These are phyloP conservation scores for Eragrostis tef DNA, from an alignment of 202 grass and related monocot species.

Conservation along the genomic window DNA sequence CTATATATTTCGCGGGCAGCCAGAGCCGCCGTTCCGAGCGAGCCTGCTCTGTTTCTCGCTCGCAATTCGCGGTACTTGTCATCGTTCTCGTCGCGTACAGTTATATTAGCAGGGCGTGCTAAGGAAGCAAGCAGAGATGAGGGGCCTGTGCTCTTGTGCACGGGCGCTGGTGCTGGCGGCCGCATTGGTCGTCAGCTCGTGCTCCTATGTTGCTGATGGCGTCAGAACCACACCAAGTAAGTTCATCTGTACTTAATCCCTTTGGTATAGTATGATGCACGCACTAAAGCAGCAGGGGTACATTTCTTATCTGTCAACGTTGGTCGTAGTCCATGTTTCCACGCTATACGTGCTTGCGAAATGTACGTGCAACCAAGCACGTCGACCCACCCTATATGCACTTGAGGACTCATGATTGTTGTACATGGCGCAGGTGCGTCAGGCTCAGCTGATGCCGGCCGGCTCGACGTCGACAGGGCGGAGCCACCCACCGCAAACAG, in stretches of 20 bases:
- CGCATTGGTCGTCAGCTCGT: neutral
- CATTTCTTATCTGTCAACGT: neutral
- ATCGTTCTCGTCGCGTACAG: neutral
- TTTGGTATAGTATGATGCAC: too few relatives aligned
- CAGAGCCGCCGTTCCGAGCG: neutral
- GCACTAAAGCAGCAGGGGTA: neutral
- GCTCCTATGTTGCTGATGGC: conserved; percentile 10
- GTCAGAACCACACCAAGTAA: conserved; percentile 48
- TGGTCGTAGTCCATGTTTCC: neutral
- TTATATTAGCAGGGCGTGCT: too few relatives aligned
- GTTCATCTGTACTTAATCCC: neutral
- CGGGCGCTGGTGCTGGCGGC: conserved; percentile 13
- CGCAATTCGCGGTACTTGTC: neutral
- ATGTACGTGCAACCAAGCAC: neutral
- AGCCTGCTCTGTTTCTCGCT: neutral
- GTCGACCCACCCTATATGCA: too few relatives aligned
- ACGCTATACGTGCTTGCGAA: neutral
- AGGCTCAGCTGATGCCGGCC: neutral
- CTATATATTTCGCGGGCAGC: neutral
- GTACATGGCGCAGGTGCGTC: neutral
- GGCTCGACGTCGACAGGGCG: neutral
- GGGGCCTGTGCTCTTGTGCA: neutral
- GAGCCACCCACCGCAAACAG: neutral
- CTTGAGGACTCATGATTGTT: neutral
- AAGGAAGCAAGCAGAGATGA: neutral